phyloP scores from a whole-genome alignment of 768 basidiomycete genomes.

The Mrakia blollopis region DNA sequence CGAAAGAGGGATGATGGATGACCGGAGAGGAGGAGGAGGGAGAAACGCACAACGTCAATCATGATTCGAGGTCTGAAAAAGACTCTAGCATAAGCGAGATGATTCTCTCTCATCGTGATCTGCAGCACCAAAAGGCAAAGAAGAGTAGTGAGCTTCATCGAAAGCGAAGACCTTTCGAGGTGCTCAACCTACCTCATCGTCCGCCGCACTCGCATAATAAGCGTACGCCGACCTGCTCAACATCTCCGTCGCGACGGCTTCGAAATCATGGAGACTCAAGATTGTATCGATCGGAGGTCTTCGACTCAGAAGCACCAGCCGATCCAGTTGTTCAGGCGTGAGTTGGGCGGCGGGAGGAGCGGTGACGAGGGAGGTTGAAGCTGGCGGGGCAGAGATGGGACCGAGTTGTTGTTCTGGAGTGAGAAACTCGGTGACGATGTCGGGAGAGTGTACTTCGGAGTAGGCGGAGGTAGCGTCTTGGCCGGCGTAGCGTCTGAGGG shows the following conservation, averaged over 20 bases:
- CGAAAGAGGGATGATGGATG: conserved; percentile 1
- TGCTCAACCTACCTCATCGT: conserved; percentile 23
- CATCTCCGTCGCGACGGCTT: conserved; percentile 42
- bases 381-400: not conserved
- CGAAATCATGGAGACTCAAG: conserved; percentile 46
- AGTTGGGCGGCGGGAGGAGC: not conserved
- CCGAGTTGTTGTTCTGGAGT: conserved; percentile 4
- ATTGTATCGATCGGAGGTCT: conserved; percentile 37
- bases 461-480: conserved; percentile 27
- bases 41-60: conserved; percentile 11
- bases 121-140: too few relatives aligned
- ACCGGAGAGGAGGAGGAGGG: too few relatives aligned
- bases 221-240: conserved; percentile 45
- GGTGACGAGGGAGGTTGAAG: not conserved
- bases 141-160: too few relatives aligned
- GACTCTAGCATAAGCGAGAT: conserved; percentile 14
- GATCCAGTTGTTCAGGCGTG: not conserved
- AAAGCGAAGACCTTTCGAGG: too few relatives aligned
- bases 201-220: conserved; percentile 41
- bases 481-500: conserved; percentile 17
- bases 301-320: not conserved
- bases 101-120: conserved; percentile 30
- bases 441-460: conserved; percentile 24
- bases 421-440: conserved; percentile 24
- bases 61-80: conserved; percentile 24